Percentiles rank a stretch among this genome's conserved stretches.
Evolutionary conservation across 1,284 basidiomycete genomes (phyloP).

Genomic region (Neotropicomus parvogracilis): DNA sequence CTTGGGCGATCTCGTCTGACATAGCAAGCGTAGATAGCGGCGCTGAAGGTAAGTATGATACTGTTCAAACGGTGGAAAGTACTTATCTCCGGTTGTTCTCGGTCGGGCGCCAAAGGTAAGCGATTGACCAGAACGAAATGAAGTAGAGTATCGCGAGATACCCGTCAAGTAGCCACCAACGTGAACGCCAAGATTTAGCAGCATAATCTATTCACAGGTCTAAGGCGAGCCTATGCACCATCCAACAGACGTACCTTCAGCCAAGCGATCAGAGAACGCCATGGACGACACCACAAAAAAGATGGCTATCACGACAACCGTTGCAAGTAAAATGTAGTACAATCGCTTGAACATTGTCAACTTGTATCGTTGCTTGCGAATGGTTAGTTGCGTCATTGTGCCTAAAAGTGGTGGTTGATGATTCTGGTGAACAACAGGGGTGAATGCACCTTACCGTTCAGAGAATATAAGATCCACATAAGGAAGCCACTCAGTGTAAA

Average conservation of each 20-base stretch:
- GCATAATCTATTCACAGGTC: slow-evolving; percentile 67
- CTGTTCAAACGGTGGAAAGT: background rate
- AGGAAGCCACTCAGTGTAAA: slow-evolving; percentile 93
- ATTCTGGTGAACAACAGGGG: background rate
- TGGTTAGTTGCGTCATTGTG: slow-evolving; percentile 80
- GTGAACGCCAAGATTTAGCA: slow-evolving; percentile 87
- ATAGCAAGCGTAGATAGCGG: slow-evolving; percentile 64
- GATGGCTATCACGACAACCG: slow-evolving; percentile 78
- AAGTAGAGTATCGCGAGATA: slow-evolving; percentile 88
- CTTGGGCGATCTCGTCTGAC: slow-evolving; percentile 82
- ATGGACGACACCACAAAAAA: slow-evolving; percentile 94
- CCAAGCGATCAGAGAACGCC: slow-evolving; percentile 85
- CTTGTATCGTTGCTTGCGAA: slow-evolving; percentile 85
- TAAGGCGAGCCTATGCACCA: background rate
- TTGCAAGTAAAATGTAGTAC: slow-evolving; percentile 82
- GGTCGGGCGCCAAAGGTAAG: slow-evolving; percentile 93
- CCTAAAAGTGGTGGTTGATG: slow-evolving; percentile 41
- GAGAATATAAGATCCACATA: slow-evolving; percentile 91
- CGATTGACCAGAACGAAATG: slow-evolving; percentile 75
- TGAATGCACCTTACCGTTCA: slow-evolving; percentile 58
- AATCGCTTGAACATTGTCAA: slow-evolving; percentile 83
- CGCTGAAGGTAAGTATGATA: slow-evolving; percentile 26
- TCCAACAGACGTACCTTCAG: slow-evolving; percentile 60
- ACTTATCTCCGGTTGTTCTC: slow-evolving; percentile 87
- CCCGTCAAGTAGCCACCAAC: slow-evolving; percentile 98